phyloP scores from a whole-genome alignment of 2,329 filamentous ascomycete species.

The Didymella arachidicola region DNA sequence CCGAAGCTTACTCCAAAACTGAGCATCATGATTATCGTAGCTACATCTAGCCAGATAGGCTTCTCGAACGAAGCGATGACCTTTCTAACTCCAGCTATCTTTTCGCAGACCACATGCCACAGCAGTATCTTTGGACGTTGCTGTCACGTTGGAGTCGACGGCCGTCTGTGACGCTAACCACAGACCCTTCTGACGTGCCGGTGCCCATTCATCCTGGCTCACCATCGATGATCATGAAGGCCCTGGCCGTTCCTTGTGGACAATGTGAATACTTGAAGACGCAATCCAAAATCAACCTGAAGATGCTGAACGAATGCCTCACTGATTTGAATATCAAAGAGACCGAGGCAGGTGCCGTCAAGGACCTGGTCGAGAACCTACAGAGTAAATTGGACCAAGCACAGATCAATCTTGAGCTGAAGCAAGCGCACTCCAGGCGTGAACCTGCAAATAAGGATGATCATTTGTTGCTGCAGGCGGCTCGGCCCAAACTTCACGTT shows the following conservation, averaged over 20 bases:
- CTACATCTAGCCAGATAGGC: not conserved
- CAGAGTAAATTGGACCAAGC: not conserved
- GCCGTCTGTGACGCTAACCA: not conserved
- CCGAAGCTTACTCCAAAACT: not conserved
- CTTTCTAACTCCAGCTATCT: not conserved
- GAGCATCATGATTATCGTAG: not conserved
- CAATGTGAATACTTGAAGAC: constrained; percentile 10
- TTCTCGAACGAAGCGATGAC: not conserved
- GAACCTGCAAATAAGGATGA: not conserved
- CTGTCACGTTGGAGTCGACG: not conserved
- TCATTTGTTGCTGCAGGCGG: not conserved
- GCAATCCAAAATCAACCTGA: constrained; percentile 5
- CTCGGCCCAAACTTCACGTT: not conserved
- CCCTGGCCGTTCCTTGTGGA: not conserved
- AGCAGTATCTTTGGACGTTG: not conserved
- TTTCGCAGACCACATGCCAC: not conserved
- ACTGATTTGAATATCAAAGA: not conserved
- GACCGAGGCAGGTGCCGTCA: not conserved
- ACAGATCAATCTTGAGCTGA: not conserved
- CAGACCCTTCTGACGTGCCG: not conserved
- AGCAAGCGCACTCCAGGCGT: not conserved
- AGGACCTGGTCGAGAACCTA: not conserved
- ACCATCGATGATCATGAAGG: not conserved
- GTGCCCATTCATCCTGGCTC: not conserved
- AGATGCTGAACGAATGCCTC: not conserved